phyloP scores from a whole-genome alignment of 176 grass and related monocot species.

The Pontederia paniculata region DNA sequence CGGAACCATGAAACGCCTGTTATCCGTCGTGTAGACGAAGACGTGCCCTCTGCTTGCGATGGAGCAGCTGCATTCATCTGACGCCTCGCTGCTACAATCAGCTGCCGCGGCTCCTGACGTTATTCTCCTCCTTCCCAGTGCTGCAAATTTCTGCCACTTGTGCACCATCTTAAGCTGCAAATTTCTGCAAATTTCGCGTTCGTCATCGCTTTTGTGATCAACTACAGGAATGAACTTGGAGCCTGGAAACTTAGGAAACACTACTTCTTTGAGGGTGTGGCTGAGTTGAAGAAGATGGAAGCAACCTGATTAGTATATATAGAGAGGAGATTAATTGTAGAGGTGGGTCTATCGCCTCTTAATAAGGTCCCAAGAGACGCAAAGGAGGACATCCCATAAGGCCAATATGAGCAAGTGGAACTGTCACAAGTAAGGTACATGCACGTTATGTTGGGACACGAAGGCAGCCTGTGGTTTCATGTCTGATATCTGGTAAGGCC shows the following conservation, averaged over 20 bases:
- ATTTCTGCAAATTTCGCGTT: slow-evolving; percentile 24
- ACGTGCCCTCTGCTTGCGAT: slow-evolving; percentile 30
- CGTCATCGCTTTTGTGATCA: not conserved
- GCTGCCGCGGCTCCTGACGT: not conserved
- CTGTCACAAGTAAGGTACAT: too few species aligned
- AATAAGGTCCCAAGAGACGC: not conserved
- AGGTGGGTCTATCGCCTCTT: too few species aligned
- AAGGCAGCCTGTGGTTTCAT: not conserved
- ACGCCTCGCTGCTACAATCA: slow-evolving; percentile 1
- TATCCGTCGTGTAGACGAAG: slow-evolving; percentile 32
- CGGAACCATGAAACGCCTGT: slow-evolving; percentile 32
- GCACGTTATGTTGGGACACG: slow-evolving; percentile 4
- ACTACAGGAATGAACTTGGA: not conserved
- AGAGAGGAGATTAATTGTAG: not conserved
- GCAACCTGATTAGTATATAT: not conserved
- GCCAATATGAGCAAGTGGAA: not conserved
- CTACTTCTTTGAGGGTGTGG: not conserved
- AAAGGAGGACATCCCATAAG: slow-evolving; percentile 1
- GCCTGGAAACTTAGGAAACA: not conserved
- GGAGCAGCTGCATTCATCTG: slow-evolving; percentile 1
- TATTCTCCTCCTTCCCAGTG: slow-evolving; percentile 25
- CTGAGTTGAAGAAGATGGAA: not conserved
- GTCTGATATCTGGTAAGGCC: not conserved
- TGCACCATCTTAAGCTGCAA: slow-evolving; percentile 32
- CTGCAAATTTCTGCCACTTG: slow-evolving; percentile 27